A percentile compares a stretch with the other conserved stretches of the same genome.
Evolutionary conservation across 441 rosid genomes (phyloP).

Genomic region (Populus hybrid): DNA sequence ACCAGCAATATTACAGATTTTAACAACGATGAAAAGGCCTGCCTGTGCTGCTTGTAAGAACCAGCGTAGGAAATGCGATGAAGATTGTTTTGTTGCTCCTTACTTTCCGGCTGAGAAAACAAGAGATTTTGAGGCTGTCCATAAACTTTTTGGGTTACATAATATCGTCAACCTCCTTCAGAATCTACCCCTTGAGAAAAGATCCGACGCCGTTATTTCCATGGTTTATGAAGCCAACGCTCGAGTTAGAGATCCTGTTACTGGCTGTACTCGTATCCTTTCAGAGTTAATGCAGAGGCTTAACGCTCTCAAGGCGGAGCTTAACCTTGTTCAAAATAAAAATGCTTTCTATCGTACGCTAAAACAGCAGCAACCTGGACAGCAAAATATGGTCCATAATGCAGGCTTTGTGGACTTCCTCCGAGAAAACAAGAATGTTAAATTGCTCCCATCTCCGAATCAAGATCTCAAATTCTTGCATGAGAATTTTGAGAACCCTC

Average conservation of each 20-base stretch:
- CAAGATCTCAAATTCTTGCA: neutral
- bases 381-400: neutral
- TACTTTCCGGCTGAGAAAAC: conserved; percentile 65
- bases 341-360: neutral
- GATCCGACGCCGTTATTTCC: conserved; percentile 51
- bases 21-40: neutral
- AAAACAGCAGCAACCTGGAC: neutral
- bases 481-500: neutral
- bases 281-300: conserved; percentile 9
- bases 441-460: neutral
- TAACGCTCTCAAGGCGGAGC: conserved; percentile 41
- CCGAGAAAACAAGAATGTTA: neutral
- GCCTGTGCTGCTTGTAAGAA: conserved; percentile 84
- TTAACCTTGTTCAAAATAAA: conserved; percentile 46
- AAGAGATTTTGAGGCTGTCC: conserved; percentile 71
- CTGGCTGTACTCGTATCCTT: conserved; percentile 38
- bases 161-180: conserved; percentile 63
- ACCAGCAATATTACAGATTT: neutral
- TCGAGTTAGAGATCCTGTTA: conserved; percentile 65
- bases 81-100: conserved; percentile 76
- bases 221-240: conserved; percentile 73
- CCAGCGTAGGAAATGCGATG: conserved; percentile 71
- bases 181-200: conserved; percentile 35
- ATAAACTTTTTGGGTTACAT: conserved; percentile 73
- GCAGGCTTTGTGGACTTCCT: neutral